These are phyloP conservation scores for Xanthoconium stramineum DNA, from an alignment of 768 basidiomycete species.

Conservation along the genomic window DNA sequence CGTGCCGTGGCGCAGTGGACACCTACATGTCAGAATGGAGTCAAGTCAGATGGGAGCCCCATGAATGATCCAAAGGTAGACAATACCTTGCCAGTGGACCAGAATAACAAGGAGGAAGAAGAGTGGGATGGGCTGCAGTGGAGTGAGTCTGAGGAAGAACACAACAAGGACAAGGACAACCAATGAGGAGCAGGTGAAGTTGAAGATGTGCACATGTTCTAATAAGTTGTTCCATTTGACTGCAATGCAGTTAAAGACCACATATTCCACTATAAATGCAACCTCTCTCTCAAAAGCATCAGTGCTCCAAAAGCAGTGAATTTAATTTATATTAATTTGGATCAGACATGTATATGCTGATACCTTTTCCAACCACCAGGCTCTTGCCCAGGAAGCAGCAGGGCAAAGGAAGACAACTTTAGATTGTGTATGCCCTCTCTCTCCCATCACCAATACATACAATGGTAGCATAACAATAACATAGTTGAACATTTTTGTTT, in stretches of 20 bases:
- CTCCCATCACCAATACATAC: no score
- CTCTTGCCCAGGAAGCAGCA: background rate
- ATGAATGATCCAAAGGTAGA: background rate
- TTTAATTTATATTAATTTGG: background rate
- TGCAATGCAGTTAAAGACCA: background rate
- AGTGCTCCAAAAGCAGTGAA: background rate
- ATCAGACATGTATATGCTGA: background rate
- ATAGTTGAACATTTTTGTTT: no score
- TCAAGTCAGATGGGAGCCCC: background rate
- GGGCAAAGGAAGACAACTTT: background rate
- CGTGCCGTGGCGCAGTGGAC: background rate
- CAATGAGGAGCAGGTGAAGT: background rate
- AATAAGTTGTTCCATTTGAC: background rate
- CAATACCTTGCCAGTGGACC: background rate
- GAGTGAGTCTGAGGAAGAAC: background rate
- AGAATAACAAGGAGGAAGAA: background rate
- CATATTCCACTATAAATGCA: no score
- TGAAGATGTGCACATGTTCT: background rate
- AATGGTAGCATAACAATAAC: no score
- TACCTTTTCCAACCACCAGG: background rate
- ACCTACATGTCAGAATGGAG: background rate
- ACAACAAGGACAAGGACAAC: background rate
- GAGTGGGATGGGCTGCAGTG: background rate
- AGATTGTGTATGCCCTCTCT: background rate
- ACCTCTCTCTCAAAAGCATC: background rate